These are phyloP conservation scores for Pisolithus albus DNA, from an alignment of 768 basidiomycete species.

Conservation along the genomic window DNA sequence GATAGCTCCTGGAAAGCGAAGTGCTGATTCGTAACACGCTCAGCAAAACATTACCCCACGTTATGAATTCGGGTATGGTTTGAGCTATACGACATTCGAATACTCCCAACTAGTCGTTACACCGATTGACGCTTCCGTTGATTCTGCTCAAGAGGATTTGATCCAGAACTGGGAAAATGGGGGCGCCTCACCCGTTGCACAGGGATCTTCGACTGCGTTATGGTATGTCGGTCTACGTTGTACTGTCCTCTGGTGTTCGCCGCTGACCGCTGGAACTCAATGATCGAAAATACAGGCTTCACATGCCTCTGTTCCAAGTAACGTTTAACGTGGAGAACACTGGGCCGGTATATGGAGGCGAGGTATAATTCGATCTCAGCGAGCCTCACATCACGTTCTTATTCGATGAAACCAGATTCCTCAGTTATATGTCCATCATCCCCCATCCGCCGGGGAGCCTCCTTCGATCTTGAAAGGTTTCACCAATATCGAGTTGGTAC, in stretches of 20 bases:
- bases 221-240: slow-evolving; percentile 35
- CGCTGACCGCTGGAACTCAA: slow-evolving; percentile 3
- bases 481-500: slow-evolving; percentile 44
- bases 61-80: slow-evolving; percentile 85
- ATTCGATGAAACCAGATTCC: slow-evolving; percentile 40
- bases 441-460: slow-evolving; percentile 56
- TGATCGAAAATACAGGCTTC: slow-evolving; percentile 39
- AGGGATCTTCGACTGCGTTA: slow-evolving; percentile 55
- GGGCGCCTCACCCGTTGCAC: slow-evolving; percentile 43
- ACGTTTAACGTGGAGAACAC: slow-evolving; percentile 63
- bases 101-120: slow-evolving; percentile 54
- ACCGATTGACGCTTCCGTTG: slow-evolving; percentile 29
- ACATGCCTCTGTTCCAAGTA: slow-evolving; percentile 56
- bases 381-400: not conserved
- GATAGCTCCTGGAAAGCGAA: not conserved
- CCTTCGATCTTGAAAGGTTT: slow-evolving; percentile 70
- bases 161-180: slow-evolving; percentile 54
- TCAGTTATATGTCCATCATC: slow-evolving; percentile 71
- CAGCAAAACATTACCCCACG: slow-evolving; percentile 69
- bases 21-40: not conserved
- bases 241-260: not conserved
- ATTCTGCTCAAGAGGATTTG: slow-evolving; percentile 26
- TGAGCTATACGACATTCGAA: slow-evolving; percentile 78
- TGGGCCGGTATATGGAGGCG: slow-evolving; percentile 55
- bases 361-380: slow-evolving; percentile 24